Base-by-base conservation (phyloP, 2,329 filamentous ascomycete species). In the Penicillium sp. region DNA sequence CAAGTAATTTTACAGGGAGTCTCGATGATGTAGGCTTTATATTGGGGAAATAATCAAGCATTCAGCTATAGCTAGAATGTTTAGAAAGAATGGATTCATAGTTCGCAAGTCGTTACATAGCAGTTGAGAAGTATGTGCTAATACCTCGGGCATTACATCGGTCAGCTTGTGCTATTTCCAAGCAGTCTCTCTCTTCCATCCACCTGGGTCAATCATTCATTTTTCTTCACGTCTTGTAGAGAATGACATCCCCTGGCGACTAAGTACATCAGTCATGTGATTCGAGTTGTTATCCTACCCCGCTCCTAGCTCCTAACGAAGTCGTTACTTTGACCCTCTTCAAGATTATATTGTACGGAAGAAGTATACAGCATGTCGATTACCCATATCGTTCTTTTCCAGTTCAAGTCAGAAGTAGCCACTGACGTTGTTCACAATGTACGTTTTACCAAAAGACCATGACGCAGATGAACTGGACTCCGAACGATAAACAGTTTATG, bases 301-400 rank as follows among this genome's bases (percentile, higher is more conserved):
- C 48, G 48, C 48, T 23, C 21, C 9, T 25, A 43, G 48, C 48
- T 23, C 21, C 9, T 25, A 43, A 5, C 23, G 16, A 29, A 19
- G 23, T 19, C 21, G 4, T 15, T 47, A 15, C 31, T 13, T 29
- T 33, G 19, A 33, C 15, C 1, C 4, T 11, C 4, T 15, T 2
- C 36, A 50, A 15, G 1, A 15, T 41, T 6, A 29, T 39, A 39
- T 41, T 7, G 5, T 2, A 9, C 15, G 5, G 10, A 13, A 21
- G 13, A 19, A 53, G n/a, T 25, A 25, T 19, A 6, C 58, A 58
- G n/a, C 3, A 89, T 89, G 86, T 69, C 84, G 0, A 79, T 90
- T 63, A 77, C 84, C n/a, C 88, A 90, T 69, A 81, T 90, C 50
- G 87, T 90, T 3, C 76, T 89, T 27, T 87, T 90, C 65, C 79